These are phyloP conservation scores for Wallacemonas collosoma DNA, from an alignment of 208 protist genomes.

Conservation along the genomic window DNA sequence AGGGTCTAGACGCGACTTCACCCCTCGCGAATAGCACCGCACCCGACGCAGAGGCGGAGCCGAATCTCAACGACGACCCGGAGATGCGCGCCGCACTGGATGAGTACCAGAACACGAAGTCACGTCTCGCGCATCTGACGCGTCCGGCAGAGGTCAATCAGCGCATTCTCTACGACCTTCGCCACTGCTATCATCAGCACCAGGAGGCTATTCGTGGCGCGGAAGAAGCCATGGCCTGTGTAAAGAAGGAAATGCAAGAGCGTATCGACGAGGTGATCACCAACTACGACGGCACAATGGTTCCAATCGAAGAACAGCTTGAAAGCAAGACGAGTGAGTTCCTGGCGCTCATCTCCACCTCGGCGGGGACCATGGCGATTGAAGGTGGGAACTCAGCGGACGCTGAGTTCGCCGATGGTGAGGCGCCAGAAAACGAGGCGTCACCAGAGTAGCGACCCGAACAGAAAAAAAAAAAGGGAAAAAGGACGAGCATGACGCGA, in stretches of 20 bases:
- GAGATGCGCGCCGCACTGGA: constrained; percentile 16
- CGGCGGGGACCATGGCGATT: neutral
- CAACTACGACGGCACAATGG: constrained; percentile 83
- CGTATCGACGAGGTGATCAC: constrained; percentile 51
- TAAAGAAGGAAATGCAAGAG: constrained; percentile 34
- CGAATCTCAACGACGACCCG: neutral
- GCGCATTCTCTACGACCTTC: constrained; percentile 34
- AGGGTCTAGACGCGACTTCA: neutral
- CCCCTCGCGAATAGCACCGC: constrained; percentile 4
- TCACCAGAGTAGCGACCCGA: neutral
- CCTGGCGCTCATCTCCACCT: constrained; percentile 27
- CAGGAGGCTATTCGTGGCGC: constrained; percentile 45
- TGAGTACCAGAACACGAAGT: constrained; percentile 26
- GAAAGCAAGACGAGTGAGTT: constrained; percentile 64
- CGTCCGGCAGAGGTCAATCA: constrained; percentile 17
- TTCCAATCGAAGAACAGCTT: constrained; percentile 67
- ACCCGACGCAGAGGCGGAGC: neutral
- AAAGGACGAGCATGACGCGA: neutral
- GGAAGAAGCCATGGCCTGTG: constrained; percentile 29
- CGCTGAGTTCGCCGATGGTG: neutral
- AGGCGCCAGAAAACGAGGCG: neutral
- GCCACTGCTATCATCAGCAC: constrained; percentile 50
- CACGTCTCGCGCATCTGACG: constrained; percentile 16
- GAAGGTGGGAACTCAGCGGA: constrained; percentile 14
- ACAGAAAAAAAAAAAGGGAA: neutral